Base-by-base conservation (phyloP, 805 yeast species). In the Metschnikowia koreensis region DNA sequence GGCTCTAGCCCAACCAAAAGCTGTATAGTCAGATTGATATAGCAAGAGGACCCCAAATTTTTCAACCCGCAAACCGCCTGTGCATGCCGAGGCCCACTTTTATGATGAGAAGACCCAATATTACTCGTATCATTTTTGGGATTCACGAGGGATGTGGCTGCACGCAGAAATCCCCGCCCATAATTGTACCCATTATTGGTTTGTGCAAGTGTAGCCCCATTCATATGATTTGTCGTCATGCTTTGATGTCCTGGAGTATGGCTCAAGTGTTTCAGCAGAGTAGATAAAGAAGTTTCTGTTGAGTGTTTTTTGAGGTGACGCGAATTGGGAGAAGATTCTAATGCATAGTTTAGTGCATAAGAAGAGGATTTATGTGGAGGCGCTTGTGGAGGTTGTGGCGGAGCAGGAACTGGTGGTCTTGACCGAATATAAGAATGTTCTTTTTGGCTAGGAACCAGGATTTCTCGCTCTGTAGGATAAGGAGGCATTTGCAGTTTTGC, bases 11-110 rank as follows among this genome's bases (percentile, higher is more conserved):
- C 86, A 66, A 84, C 84, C 7, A 87, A 63, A 55, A 89, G 79
- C 64, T 87, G 96, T 11, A 87, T 63, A 73, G 87, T 83, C 62
- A 87, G 81, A 61, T 87, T 87, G 51, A 87, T 82, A 62, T 87
- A 87, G 60, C 96, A 87, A 0, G 92, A 84, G 40, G 84, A 84
- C 0, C 91, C 90, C 67, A 80, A 71, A 61, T 87, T 87, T 53
- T 80, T 70, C 47, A 87, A 66, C 0, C 92, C 89, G 48, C 87
- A 83, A 13, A 83, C 73, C 1, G 81, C 72, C 46, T 75, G 64
- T 9, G 27, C 26, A 11, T 44, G n/a, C 29, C 43, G 38, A 33
- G 38, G 29, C 13, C 29, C 40, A 15, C 22, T 33, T 16, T 16
- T 33, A 16, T 40, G 28, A 9, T 22, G 11, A 15, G 7, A 36